phyloP scores from a whole-genome alignment of 2,329 filamentous ascomycete species.

The Hypoxylon sp. region DNA sequence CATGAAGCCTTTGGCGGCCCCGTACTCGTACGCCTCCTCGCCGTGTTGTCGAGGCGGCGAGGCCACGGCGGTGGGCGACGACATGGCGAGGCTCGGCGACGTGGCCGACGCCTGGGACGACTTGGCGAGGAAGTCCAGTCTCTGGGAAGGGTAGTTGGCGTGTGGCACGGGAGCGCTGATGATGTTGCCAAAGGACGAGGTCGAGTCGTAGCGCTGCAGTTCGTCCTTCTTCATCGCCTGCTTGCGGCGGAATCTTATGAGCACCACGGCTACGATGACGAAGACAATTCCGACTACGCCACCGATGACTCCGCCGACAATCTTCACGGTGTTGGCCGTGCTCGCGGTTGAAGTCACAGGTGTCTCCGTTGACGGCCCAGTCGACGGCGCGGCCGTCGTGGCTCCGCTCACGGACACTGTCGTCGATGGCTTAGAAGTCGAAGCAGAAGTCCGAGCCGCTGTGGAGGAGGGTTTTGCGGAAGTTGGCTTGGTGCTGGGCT shows the following conservation, averaged over 20 bases:
- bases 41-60: constrained; percentile 29
- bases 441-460: not conserved
- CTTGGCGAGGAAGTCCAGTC: constrained; percentile 49
- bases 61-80: constrained; percentile 40
- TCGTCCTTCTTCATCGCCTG: constrained; percentile 15
- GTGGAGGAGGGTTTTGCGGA: constrained; percentile 13
- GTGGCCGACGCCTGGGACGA: constrained; percentile 5
- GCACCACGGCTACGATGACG: constrained; percentile 33
- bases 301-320: constrained; percentile 49
- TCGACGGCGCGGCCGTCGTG: constrained; percentile 27
- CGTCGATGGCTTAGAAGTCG: constrained; percentile 18
- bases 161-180: constrained; percentile 50
- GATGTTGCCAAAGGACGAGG: constrained; percentile 48
- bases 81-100: constrained; percentile 35
- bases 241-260: constrained; percentile 43
- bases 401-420: constrained; percentile 34
- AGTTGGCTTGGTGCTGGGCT: constrained; percentile 36
- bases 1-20: constrained; percentile 28
- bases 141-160: constrained; percentile 44
- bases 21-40: constrained; percentile 8
- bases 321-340: constrained; percentile 49
- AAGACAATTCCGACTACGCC: constrained; percentile 42
- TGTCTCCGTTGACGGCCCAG: constrained; percentile 32
- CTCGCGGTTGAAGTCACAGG: constrained; percentile 29
- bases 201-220: constrained; percentile 34